These are phyloP conservation scores for Hypericum androsaemum DNA, from an alignment of 345 rosid species.

Conservation along the genomic window DNA sequence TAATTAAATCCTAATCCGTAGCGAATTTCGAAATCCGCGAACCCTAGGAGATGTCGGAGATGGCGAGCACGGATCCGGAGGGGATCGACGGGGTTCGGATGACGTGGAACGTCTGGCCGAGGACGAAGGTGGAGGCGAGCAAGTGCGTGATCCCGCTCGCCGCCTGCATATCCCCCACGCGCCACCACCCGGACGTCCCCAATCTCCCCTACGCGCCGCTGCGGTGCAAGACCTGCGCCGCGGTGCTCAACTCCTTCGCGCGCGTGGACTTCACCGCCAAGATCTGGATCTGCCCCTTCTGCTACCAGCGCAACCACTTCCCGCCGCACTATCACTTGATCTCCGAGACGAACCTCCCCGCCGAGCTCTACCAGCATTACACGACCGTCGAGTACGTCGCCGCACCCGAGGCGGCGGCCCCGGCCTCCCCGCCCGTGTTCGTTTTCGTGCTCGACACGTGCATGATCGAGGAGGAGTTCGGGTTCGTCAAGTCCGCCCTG, in stretches of 20 bases:
- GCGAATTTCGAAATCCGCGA: no score
- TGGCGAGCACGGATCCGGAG: conserved; percentile 75
- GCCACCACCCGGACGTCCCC: conserved; percentile 59
- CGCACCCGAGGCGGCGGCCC: conserved; percentile 2
- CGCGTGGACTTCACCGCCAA: conserved; percentile 78
- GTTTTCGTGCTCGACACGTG: conserved; percentile 84
- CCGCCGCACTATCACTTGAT: conserved; percentile 71
- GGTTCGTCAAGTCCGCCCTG: conserved; percentile 57
- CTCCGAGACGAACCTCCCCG: conserved; percentile 80
- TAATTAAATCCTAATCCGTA: no score
- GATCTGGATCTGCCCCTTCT: conserved; percentile 99
- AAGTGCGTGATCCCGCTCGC: conserved; percentile 98
- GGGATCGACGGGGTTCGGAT: conserved; percentile 92
- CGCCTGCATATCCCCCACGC: conserved; percentile 84
- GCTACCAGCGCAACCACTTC: conserved; percentile 69
- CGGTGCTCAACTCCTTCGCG: conserved; percentile 56
- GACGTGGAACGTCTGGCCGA: conserved; percentile 99
- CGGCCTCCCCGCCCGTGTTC: conserved; percentile 47
- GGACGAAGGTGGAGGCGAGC: conserved; percentile 94
- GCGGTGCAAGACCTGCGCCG: conserved; percentile 67
- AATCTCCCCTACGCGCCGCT: conserved; percentile 81
- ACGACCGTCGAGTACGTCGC: conserved; percentile 58
- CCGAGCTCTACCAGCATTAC: conserved; percentile 85
- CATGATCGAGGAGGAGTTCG: conserved; percentile 94
- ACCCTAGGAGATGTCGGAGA: conserved; percentile 50